Evolutionary conservation across 495 filamentous ascomycete genomes (phyloP), one percentile per base, ranked within the genome.

Genomic region (Bacidia gigantensis): DNA sequence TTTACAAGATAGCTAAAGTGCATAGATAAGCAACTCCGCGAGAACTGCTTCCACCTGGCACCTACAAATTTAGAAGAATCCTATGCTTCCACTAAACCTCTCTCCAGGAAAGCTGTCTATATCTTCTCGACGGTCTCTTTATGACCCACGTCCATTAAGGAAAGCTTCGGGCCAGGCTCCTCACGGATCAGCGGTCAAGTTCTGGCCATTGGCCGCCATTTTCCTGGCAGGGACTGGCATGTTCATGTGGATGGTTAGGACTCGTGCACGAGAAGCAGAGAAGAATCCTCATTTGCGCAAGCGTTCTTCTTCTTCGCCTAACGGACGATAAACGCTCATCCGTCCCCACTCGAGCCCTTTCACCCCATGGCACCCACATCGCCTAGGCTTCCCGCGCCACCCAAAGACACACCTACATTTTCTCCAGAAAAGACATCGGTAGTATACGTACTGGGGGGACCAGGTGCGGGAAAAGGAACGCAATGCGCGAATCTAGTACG

Each of bases 401-500:
- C 64, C 45, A 75, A 77, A 55, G 63, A 69, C 23, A 74, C 72
- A 44, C 85, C 92, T 7, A 79, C 87, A 57, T 98, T 94, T 79
- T 81, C 78, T 50, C 72, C 83, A n/a, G 56, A 74, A 45, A 72
- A 86, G 39, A 87, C 89, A 12, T 89, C 88, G 9, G 90, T 98
- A 56, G 73, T 98, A 69, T 79, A 73, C 65, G 68, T 78, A 63
- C 68, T 78, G 18, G 76, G 75, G 42, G 72, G 73, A 24, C 76
- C 76, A 14, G 76, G 76, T 26, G 71, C 69, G 40, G 76, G 77
- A 18, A 79, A 80, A 55, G 77, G 74, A 39, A 80, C 77, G 14
- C 92, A 98, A 65, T 98, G 89, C 72, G 77, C 80, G 41, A 84
- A 87, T 51, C 80, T 98, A 14, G 89, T 95, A 25, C 69, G 74